Evolutionary conservation across 2,329 filamentous ascomycete species (phyloP).

Genomic region (Ceratocystis smalleyi): DNA sequence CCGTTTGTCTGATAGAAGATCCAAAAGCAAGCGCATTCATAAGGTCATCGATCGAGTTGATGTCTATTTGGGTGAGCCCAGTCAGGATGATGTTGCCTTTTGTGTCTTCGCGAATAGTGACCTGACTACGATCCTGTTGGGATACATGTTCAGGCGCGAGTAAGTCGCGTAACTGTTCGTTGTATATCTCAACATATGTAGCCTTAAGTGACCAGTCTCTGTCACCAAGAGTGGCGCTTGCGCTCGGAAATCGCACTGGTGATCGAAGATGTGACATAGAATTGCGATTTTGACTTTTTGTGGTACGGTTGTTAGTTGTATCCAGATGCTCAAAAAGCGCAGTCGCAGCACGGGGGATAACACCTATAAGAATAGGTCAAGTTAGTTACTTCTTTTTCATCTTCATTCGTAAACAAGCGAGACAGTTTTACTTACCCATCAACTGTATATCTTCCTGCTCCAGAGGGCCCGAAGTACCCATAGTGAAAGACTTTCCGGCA

Average conservation of each 20-base stretch:
- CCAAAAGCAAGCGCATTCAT: constrained; percentile 81
- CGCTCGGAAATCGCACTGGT: constrained; percentile 56
- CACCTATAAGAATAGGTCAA: constrained; percentile 39
- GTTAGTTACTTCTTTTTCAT: background rate
- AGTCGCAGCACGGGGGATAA: constrained; percentile 82
- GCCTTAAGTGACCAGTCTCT: constrained; percentile 85
- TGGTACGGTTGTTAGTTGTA: constrained; percentile 35
- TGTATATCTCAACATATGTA: constrained; percentile 95
- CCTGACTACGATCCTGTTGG: constrained; percentile 52
- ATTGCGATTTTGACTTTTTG: constrained; percentile 38
- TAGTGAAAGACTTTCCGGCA: constrained; percentile 94
- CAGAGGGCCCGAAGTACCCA: constrained; percentile 79
- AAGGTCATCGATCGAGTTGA: constrained; percentile 84
- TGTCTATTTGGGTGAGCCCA: constrained; percentile 70
- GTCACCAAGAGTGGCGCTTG: constrained; percentile 37
- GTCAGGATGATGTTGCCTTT: constrained; percentile 92
- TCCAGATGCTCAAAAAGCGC: constrained; percentile 80
- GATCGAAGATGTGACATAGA: constrained; percentile 66
- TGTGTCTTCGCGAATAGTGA: constrained; percentile 86
- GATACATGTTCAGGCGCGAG: constrained; percentile 62
- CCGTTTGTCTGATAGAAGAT: constrained; percentile 86
- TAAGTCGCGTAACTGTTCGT: constrained; percentile 85
- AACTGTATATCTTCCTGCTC: constrained; percentile 56
- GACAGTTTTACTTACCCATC: constrained; percentile 51
- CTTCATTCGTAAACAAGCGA: background rate